Percentiles rank a stretch among this genome's conserved stretches.
Conservation (phyloP, 2,329 filamentous ascomycete species). For the Emydomyces testavorans region DNA sequence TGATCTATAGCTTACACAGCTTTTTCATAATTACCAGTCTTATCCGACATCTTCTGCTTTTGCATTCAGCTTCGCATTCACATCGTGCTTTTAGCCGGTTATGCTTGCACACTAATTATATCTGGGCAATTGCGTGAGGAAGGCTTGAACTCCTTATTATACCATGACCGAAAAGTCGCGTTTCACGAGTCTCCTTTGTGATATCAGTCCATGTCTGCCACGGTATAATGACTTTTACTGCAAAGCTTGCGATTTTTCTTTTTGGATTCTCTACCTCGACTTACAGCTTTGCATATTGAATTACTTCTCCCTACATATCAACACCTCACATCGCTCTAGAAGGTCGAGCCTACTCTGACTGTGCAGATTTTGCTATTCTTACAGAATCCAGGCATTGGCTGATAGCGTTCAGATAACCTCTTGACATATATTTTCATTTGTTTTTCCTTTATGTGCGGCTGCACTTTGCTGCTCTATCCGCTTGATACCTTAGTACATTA, state of each 20-base stretch:
- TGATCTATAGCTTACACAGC: conserved; percentile 10
- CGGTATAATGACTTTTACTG: conserved; percentile 11
- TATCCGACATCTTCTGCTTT: not conserved
- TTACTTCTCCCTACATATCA: too few species aligned
- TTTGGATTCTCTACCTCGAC: too few species aligned
- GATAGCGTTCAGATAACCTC: conserved; percentile 10
- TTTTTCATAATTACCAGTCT: not conserved
- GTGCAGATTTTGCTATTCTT: not conserved
- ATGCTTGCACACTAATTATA: not conserved
- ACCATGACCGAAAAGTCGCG: conserved; percentile 7
- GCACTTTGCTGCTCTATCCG: conserved; percentile 17
- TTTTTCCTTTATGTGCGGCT: conserved; percentile 20
- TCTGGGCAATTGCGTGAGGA: not conserved
- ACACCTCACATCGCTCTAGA: too few species aligned
- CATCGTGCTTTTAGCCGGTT: not conserved
- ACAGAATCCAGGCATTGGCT: not conserved
- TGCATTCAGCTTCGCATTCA: conserved; percentile 5
- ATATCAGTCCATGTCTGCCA: conserved; percentile 4
- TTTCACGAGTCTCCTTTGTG: conserved; percentile 11
- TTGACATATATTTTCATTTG: conserved; percentile 16
- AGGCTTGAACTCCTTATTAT: not conserved
- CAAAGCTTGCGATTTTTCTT: not conserved
- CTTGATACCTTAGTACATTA: conserved; percentile 10
- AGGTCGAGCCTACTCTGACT: not conserved
- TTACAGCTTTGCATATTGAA: too few species aligned